Base-by-base conservation (phyloP, 2,329 filamentous ascomycete species). In the Xylaria sp. region DNA sequence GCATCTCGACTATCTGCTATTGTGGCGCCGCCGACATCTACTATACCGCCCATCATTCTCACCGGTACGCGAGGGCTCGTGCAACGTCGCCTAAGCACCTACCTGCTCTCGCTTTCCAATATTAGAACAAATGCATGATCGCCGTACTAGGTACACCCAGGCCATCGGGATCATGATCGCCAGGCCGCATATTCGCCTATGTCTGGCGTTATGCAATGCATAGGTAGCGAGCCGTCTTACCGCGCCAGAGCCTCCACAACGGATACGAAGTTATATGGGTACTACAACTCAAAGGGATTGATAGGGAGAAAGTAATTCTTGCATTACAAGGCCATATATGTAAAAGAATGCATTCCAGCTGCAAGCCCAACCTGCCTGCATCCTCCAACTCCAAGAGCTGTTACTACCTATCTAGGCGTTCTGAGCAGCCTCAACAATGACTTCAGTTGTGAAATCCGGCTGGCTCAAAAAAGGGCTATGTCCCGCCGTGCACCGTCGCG, bases 401-500 rank as follows among this genome's bases (percentile, higher is more conserved):
- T 43, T 35, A 45, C 25, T 51, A 37, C n/a, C n/a, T n/a, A n/a
- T n/a, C n/a, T n/a, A n/a, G 19, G 17, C 17, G n/a, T 55, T 31
- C 11, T 37, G 37, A 17, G 51, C 52, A 38, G 42, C 51, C 12
- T 62, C 51, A 33, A 51, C 33, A 11, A 65, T 65, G 11, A 62
- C 49, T 3, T 59, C 54, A 0, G 38, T 25, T 8, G 59, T 62
- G 12, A 46, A 12, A n/a, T 59, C 55, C 3, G 59, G 58, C 31
- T 53, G 63, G 15, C 63, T 62, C 8, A 62, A 17, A 46, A 65
- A 62, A 1, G 63, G 63, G 31, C 63, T 65, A 43, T 62, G 54
- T 25, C 43, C 63, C 14, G 63, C 53, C 3, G 35, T 33, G 15
- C 62, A 64, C 21, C 58, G 58, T 17, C 54, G 25, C 5, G 37